Evolutionary conservation across 352 stramenopile species (phyloP), one percentile per base, ranked within the genome.

Genomic region (Aphanomyces cochlioides): DNA sequence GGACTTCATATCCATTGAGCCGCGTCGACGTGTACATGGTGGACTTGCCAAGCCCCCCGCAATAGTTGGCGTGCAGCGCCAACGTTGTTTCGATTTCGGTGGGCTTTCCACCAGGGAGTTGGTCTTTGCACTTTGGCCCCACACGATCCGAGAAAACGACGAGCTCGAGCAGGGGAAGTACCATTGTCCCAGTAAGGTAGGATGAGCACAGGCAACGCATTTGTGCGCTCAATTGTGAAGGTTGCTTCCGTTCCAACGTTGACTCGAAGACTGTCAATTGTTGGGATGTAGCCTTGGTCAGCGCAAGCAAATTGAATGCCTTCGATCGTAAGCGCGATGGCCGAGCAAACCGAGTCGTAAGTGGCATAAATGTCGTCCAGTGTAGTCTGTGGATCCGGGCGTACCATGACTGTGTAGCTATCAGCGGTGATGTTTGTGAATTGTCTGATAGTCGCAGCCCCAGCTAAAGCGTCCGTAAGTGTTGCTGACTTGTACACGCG

Each of bases 71-170:
- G 21, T 7, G 50, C 6, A 58, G 8, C 6, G 12, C 50, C 15
- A 58, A 7, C 12, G 50, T 34, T 15, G 12, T 36, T 15, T 15
- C 21, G 50, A 58, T n/a, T 7, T 34, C 5, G 12, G 7, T 19
- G 7, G 12, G 12, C 50, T 58, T 58, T 15, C 12, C 21, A 7
- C 50, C 6, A 21, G 7, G 17, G 21, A 21, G 50, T 34, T 34
- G 8, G 50, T 36, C n/a, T n/a, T 58, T 15, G 50, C 21, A 58
- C 7, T 34, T 58, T 5, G 50, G 21, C 7, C 21, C 50, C 7
- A 58, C 50, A 7, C 50, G 50, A 7, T 58, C 12, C 50, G 50
- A 58, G 50, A 58, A 58, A 7, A 58, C 12, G 12, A 58, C 50
- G 6, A 58, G 17, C 15, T 58, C 50, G 50, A 58, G 6, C 15